Evolutionary conservation across 202 grass and related monocot species (phyloP), one percentile per base, ranked within the genome.

Genomic region (Schoenoplectus tabernaemontani): DNA sequence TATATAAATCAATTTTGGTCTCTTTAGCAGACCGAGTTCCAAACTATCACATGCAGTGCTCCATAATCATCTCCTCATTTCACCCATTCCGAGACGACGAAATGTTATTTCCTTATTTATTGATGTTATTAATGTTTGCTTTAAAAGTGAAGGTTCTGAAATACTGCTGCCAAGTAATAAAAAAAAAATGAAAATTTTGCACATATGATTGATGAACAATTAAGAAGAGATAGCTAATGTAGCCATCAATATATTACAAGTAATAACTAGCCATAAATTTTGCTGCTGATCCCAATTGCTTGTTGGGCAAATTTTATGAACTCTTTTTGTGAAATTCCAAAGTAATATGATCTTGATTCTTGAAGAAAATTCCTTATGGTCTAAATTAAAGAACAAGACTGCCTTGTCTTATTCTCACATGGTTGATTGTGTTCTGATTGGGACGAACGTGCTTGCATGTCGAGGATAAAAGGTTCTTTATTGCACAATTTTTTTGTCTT

Each of bases 341-440:
- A n/a, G n/a, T n/a, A n/a, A n/a, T n/a, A n/a, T n/a, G n/a, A n/a
- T n/a, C n/a, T n/a, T n/a, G n/a, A n/a, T n/a, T n/a, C n/a, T n/a
- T n/a, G n/a, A n/a, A n/a, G n/a, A n/a, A n/a, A n/a, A n/a, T n/a
- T n/a, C n/a, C n/a, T n/a, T n/a, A n/a, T n/a, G n/a, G n/a, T n/a
- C n/a, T n/a, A n/a, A n/a, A n/a, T n/a, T n/a, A n/a, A n/a, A n/a
- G n/a, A n/a, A n/a, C n/a, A n/a, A n/a, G 28, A 53, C 26, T 34
- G 15, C 26, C 47, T 75, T 75, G 47, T 75, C 70, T 75, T 54
- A 75, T 75, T 56, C 70, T 75, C 70, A 75, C 70, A 75, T 75
- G 70, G 47, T 54, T 75, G 47, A 75, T 75, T 33, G 70, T 56
- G 26, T 19, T 33, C 15, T 75, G 70, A 56, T 75, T 75, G 46